A percentile compares a stretch with the other conserved stretches of the same genome.
Evolutionary conservation across 352 stramenopile genomes (phyloP).

Genomic region (Lagenidium giganteum): DNA sequence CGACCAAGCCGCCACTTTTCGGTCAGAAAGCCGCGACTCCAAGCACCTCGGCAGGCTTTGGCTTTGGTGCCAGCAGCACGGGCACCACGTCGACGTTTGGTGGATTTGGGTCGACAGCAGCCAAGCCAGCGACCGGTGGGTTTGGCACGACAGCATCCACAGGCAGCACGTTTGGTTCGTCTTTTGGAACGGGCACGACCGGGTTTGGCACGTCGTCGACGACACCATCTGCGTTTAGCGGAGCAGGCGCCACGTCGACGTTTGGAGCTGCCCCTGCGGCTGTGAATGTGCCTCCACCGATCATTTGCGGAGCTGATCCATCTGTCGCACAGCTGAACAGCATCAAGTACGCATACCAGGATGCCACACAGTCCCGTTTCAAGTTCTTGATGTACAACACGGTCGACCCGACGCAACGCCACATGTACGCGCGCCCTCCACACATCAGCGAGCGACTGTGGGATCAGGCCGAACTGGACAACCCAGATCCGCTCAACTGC

Average conservation of each 20-base stretch:
- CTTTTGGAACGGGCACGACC: constrained; percentile 10
- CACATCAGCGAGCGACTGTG: constrained; percentile 83
- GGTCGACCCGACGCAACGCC: constrained; percentile 74
- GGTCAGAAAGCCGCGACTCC: constrained; percentile 28
- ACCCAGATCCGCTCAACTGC: constrained; percentile 78
- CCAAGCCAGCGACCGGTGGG: constrained; percentile 10
- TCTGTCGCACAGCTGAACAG: constrained; percentile 77
- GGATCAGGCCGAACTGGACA: constrained; percentile 83
- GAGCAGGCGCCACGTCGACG: constrained; percentile 17
- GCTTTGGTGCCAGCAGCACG: constrained; percentile 3
- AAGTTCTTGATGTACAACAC: constrained; percentile 90
- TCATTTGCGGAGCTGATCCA: constrained; percentile 69
- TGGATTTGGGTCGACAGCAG: constrained; percentile 11
- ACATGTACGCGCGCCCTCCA: constrained; percentile 72
- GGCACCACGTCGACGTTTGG: constrained; percentile 10
- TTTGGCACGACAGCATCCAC: constrained; percentile 19
- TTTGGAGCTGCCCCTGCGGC: constrained; percentile 27
- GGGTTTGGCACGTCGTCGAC: constrained; percentile 27
- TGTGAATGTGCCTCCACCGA: constrained; percentile 49
- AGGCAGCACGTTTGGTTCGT: constrained; percentile 4
- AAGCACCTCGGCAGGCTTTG: constrained; percentile 15
- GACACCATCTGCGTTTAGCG: constrained; percentile 21
- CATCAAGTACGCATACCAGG: constrained; percentile 80
- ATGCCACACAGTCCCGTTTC: constrained; percentile 81
- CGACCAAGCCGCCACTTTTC: constrained; percentile 46